phyloP scores from a whole-genome alignment of 2,329 filamentous ascomycete genomes.

The Cryphonectria radicalis region DNA sequence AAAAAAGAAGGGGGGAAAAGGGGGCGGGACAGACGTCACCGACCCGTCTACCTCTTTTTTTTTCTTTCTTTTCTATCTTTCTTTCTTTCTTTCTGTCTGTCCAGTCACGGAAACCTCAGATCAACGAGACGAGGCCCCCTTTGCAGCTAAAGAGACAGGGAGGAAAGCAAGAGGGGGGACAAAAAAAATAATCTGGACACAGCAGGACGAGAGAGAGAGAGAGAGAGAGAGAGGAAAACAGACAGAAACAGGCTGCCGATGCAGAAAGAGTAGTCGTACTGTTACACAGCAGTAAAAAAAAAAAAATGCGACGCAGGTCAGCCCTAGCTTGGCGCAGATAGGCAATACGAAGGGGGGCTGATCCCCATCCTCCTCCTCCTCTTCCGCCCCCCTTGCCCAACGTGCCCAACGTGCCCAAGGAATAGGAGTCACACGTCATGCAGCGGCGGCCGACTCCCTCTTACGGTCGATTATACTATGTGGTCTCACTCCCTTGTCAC shows the following conservation, averaged over 20 bases:
- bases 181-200: no score
- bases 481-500: background rate
- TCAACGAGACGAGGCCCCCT: background rate
- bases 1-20: background rate
- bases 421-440: conserved; percentile 1
- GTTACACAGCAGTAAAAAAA: background rate
- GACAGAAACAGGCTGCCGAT: background rate
- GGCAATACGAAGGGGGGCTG: background rate
- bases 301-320: background rate
- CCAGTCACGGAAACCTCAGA: background rate
- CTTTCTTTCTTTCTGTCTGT: background rate
- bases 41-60: background rate
- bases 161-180: no score
- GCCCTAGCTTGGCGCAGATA: background rate
- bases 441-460: background rate
- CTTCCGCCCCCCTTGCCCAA: background rate
- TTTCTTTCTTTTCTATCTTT: no score
- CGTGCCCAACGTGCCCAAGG: background rate
- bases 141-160: background rate
- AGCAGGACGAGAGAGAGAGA: background rate
- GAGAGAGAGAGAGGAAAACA: no score
- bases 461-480: background rate
- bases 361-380: background rate
- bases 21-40: background rate
- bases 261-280: background rate